phyloP scores from a whole-genome alignment of 2,329 filamentous ascomycete genomes.

The Salinomyces thailandicus region DNA sequence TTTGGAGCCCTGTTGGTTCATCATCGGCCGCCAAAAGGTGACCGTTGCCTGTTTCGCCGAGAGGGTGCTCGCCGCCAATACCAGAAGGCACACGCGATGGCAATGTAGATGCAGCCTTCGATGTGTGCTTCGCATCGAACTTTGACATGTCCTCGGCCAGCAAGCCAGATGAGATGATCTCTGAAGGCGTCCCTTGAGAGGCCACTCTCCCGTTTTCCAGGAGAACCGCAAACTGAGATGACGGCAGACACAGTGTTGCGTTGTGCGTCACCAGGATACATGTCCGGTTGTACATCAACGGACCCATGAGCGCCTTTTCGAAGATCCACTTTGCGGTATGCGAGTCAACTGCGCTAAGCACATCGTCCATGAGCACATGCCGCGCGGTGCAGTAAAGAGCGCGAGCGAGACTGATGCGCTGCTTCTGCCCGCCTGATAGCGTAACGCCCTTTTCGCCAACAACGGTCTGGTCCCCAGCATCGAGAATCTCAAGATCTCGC shows the following conservation, averaged over 20 bases:
- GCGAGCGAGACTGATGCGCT: conserved; percentile 90
- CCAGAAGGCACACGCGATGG: conserved; percentile 71
- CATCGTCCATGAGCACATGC: conserved; percentile 87
- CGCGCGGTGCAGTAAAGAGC: conserved; percentile 93
- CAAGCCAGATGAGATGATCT: conserved; percentile 77
- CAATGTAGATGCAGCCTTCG: conserved; percentile 58
- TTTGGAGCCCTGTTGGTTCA: conserved; percentile 26
- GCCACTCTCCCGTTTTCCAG: conserved; percentile 77
- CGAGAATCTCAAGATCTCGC: conserved; percentile 82
- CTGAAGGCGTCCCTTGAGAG: conserved; percentile 63
- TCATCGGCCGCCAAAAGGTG: conserved; percentile 37
- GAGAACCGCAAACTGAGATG: conserved; percentile 69
- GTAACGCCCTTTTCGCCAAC: conserved; percentile 97
- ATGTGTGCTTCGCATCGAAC: conserved; percentile 53
- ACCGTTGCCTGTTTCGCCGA: conserved; percentile 26
- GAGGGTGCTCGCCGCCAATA: conserved; percentile 47
- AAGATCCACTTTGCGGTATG: conserved; percentile 99
- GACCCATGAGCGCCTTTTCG: conserved; percentile 78
- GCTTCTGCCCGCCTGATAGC: conserved; percentile 92
- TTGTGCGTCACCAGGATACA: conserved; percentile 97
- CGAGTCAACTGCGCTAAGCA: conserved; percentile 90
- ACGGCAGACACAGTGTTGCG: conserved; percentile 72
- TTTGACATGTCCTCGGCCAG: conserved; percentile 77
- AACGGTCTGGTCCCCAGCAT: conserved; percentile 82
- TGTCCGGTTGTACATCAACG: conserved; percentile 77